Evolutionary conservation across 345 rosid species (phyloP), one percentile per base, ranked within the genome.

Genomic region (Clarkia xantiana): DNA sequence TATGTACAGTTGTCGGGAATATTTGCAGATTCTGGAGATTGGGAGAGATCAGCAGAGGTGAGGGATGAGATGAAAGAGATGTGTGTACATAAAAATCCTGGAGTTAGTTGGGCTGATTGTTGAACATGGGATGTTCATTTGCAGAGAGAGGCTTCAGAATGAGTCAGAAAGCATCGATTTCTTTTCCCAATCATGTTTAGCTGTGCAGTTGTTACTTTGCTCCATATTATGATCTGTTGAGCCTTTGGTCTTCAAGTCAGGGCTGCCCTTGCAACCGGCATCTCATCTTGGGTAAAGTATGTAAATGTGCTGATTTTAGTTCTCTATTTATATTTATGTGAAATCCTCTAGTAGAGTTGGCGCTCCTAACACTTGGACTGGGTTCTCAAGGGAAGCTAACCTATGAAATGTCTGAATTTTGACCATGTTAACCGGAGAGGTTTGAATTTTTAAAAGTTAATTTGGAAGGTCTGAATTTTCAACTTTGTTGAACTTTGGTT

Each of bases 301-400:
- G 38, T 72, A 10, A 84, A 78, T 58, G 94, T 78, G n/a, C 6
- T 79, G 20, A 48, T 81, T 14, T 44, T 84, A 72, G 77, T 63
- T 36, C 41, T n/a, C n/a, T n/a, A n/a, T n/a, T n/a, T n/a, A n/a
- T n/a, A n/a, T 64, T 45, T 88, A 81, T 43, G 73, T 84, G 10
- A 81, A 76, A 71, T 71, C 72, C 29, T 88, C 94, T 18, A n/a
- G n/a, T n/a, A n/a, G n/a, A 47, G 84, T 56, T 69, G 79, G 1
- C 84, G 88, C 49, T 14, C n/a, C 70, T 0, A 61, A 69, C 40
- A 76, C 91, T 47, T 81, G 94, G 96, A 56, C 71, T 0, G 91
- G 97, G 7, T 88, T 84, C 58, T 81, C 97, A 1, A 76, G 23
- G 63, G 82, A 78, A 49, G 86, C n/a, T n/a, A n/a, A n/a, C n/a